These are phyloP conservation scores for Backusella morwellensis DNA, from an alignment of 192 early-diverging fungal genomes.

Conservation along the genomic window DNA sequence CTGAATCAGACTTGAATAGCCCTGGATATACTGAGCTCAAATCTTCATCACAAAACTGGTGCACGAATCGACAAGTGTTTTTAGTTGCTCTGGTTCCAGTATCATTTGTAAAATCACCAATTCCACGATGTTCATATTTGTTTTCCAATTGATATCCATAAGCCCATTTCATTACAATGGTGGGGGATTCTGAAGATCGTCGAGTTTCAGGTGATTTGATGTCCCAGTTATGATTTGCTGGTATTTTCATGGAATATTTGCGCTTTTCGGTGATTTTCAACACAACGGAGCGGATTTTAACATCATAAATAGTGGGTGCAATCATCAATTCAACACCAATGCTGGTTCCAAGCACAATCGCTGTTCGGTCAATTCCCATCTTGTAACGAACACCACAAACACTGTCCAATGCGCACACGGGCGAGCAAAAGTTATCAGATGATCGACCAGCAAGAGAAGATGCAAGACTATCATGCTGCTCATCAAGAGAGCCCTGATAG, in stretches of 20 bases:
- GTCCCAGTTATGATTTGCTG: neutral
- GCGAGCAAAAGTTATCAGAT: neutral
- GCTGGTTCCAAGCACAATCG: constrained; percentile 26
- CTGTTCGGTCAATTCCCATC: constrained; percentile 16
- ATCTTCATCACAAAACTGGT: neutral
- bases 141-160: constrained; percentile 13
- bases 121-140: neutral
- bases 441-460: constrained; percentile 10
- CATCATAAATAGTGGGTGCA: constrained; percentile 2
- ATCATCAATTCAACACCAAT: constrained; percentile 19
- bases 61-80: neutral
- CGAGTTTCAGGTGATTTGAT: neutral
- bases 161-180: constrained; percentile 27
- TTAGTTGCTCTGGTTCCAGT: neutral
- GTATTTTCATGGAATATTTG: constrained; percentile 18
- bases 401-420: neutral
- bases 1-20: neutral
- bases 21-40: neutral
- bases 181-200: neutral
- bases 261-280: constrained; percentile 2
- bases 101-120: neutral
- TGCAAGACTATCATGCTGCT: constrained; percentile 19
- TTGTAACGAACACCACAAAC: constrained; percentile 15
- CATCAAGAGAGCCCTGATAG: constrained; percentile 16
- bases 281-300: neutral